Percentiles rank a stretch among this genome's conserved stretches.
Evolutionary conservation across 2,329 filamentous ascomycete species (phyloP).

Genomic region (Sclerotinia subarctica): DNA sequence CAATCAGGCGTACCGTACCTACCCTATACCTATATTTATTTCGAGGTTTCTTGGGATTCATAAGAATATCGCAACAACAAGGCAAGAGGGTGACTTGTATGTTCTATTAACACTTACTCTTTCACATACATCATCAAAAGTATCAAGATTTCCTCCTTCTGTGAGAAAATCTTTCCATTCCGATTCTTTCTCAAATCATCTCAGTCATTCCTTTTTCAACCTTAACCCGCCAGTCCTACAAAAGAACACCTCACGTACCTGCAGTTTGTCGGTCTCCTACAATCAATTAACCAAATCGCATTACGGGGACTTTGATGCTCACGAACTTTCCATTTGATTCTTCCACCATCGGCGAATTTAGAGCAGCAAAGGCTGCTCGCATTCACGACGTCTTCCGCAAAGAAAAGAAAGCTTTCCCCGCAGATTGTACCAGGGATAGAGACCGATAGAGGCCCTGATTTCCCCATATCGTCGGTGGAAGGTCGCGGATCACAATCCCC

Average conservation of each 20-base stretch:
- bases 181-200: constrained; percentile 7
- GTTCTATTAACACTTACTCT: background rate
- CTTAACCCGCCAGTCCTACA: background rate
- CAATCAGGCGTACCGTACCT: no score
- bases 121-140: background rate
- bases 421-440: constrained; percentile 29
- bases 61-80: background rate
- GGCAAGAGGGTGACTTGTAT: background rate
- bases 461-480: constrained; percentile 37
- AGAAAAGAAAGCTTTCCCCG: constrained; percentile 66
- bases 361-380: constrained; percentile 56
- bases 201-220: background rate
- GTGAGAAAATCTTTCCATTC: background rate
- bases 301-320: constrained; percentile 8
- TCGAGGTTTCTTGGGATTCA: background rate
- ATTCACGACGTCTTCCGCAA: constrained; percentile 69
- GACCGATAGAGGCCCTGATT: constrained; percentile 33
- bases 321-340: constrained; percentile 28
- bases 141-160: background rate
- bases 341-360: constrained; percentile 24
- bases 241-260: background rate
- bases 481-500: constrained; percentile 48
- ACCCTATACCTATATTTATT: background rate
- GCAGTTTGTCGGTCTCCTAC: constrained; percentile 21
- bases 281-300: constrained; percentile 9